Evolutionary conservation across 805 yeast species (phyloP), one percentile per base, ranked within the genome.

Genomic region (Metschnikowia borealis): DNA sequence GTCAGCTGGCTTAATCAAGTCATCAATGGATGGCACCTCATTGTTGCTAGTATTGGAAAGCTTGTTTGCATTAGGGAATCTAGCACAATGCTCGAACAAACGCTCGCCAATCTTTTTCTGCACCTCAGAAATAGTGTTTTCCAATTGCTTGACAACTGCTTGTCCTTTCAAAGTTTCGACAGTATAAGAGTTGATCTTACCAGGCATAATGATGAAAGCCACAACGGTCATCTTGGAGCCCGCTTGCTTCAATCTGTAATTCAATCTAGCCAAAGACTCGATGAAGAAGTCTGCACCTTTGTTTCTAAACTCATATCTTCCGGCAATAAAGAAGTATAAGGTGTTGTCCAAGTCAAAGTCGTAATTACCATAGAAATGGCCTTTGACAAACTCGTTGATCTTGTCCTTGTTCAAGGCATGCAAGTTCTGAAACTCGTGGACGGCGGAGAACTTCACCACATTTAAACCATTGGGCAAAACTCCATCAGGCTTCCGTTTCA

Each of bases 181-280:
- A 2, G 98, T 94, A 69, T 89, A 92, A 0, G 97, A 91, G 61
- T 87, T 85, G 50, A 96, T 91, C 46, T 84, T 82, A 15, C 97
- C 98, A 2, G 99, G 99, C 98, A 94, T 94, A 69, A 92, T 92
- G 62, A 92, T 89, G 65, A 92, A 92, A 10, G 98, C 98, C 40
- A 92, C 97, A 18, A 92, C 94, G 0, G 98, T 92, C 77, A 85
- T 87, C 60, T 86, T 88, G 5, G 96, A 87, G 38, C 89, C 89
- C 5, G 82, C 69, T 50, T 82, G 84, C 72, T 94, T 89, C 63
- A 92, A 80, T 53, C 84, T 79, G 68, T 92, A 92, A 71, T 92
- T 92, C 64, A 92, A 79, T 58, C 99, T 79, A 1, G 98, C 98
- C 53, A 92, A 78, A 1, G 96, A 77, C 70, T 92, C 99, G 60